Evolutionary conservation across 345 rosid species (phyloP).

Genomic region (Populus euphratica): DNA sequence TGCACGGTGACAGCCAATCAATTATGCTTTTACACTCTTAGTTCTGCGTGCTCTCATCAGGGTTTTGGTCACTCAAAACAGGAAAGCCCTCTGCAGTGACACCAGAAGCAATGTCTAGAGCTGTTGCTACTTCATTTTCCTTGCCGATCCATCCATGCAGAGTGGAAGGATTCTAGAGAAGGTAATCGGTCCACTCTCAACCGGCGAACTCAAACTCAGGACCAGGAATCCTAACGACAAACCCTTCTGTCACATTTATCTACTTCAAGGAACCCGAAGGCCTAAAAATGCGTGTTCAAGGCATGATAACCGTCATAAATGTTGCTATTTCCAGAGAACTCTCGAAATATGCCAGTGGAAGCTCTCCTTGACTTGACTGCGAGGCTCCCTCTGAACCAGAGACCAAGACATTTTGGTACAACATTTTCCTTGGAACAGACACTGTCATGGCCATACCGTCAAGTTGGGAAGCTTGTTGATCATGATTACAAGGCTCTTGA

Average conservation of each 20-base stretch:
- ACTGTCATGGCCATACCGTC: conserved; percentile 82
- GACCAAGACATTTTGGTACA: conserved; percentile 40
- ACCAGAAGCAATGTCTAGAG: conserved; percentile 25
- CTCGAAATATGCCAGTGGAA: conserved; percentile 42
- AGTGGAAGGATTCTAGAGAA: conserved; percentile 55
- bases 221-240: conserved; percentile 47
- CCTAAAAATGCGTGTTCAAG: conserved; percentile 47
- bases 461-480: conserved; percentile 71
- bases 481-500: conserved; percentile 62
- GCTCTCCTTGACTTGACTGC: conserved; percentile 34
- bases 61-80: conserved; percentile 12
- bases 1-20: no score
- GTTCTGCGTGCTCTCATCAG: no score
- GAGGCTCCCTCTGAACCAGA: conserved; percentile 50
- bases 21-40: no score
- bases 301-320: conserved; percentile 42
- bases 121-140: conserved; percentile 32
- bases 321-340: conserved; percentile 49
- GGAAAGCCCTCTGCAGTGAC: conserved; percentile 18
- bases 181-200: conserved; percentile 50
- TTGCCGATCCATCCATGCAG: conserved; percentile 31
- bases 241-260: conserved; percentile 64
- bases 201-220: conserved; percentile 53
- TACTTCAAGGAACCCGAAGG: conserved; percentile 71
- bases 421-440: conserved; percentile 53